Evolutionary conservation across 176 grass and related monocot species (phyloP), one percentile per base, ranked within the genome.

Genomic region (Neostapfia colusana): DNA sequence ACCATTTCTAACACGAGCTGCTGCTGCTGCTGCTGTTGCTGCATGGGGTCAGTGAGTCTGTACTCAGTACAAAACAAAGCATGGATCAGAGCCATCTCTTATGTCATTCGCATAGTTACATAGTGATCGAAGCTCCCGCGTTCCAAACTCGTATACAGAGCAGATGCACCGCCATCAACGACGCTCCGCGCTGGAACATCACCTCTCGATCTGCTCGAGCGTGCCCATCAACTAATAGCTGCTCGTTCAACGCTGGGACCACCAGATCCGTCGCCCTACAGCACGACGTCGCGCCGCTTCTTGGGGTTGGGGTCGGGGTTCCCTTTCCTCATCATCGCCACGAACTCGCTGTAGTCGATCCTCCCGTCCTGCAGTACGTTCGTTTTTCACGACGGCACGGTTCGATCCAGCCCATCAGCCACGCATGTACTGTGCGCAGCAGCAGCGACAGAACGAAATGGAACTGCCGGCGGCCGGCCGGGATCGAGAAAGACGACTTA

Each of bases 281-380:
- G 84, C 48, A 95, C 74, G 27, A 95, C 89, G 37, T 95, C 86
- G 55, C 92, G 92, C 43, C 92, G 72, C 45, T 95, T 95, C 92
- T 89, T 91, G 25, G 86, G 89, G 64, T 82, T 81, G 57, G 69
- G 88, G 63, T 95, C 92, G 5, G 84, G 83, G 44, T 79, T 85
- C 69, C 89, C 92, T 85, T 95, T 95, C 84, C 78, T 75, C 92
- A 95, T 95, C 92, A 95, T 95, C 4, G 89, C 86, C 79, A 67
- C 77, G 82, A 91, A 95, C 85, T 95, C 92, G 24, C 72, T 82
- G 81, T 95, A 95, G 79, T 95, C 73, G 63, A 91, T 95, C 87
- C 89, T 89, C 74, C 92, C 92, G 67, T 95, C 92, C 92, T 91
- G 83, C 16, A 10, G 5, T 3, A 2, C 16, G 46, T 46, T 59